Conservation (phyloP, 108 stramenopile genomes). For the Craspedostauros australis region DNA sequence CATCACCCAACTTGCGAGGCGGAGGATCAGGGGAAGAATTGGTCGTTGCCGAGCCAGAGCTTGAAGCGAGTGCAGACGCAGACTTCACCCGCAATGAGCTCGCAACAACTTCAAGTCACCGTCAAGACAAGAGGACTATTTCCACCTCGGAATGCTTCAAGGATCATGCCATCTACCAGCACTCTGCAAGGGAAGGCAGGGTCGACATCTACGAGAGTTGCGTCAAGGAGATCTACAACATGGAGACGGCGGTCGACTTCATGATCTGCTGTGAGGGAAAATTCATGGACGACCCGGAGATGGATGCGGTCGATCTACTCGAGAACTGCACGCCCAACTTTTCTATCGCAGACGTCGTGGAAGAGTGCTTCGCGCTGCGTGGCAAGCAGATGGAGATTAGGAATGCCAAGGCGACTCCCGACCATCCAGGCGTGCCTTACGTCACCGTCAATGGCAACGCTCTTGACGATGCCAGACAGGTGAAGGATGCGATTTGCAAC, state of each 20-base stretch:
- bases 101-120: too few relatives aligned
- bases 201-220: constrained; percentile 32
- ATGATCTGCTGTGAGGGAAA: constrained; percentile 21
- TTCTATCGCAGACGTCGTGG: neutral
- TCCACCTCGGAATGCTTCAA: constrained; percentile 31
- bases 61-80: too few relatives aligned
- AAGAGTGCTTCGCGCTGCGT: constrained; percentile 10
- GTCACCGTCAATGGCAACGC: constrained; percentile 23
- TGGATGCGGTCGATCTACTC: constrained; percentile 4
- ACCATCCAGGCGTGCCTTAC: constrained; percentile 29
- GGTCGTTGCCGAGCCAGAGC: too few relatives aligned
- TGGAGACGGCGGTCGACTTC: constrained; percentile 24
- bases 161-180: constrained; percentile 21
- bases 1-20: neutral
- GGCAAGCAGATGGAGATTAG: constrained; percentile 16
- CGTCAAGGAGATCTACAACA: constrained; percentile 7
- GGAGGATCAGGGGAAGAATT: neutral
- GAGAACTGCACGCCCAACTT: neutral
- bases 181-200: constrained; percentile 18
- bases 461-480: constrained; percentile 2
- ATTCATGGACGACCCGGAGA: constrained; percentile 13
- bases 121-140: too few relatives aligned
- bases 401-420: constrained; percentile 25
- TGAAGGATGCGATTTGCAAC: constrained; percentile 11
- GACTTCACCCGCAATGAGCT: too few relatives aligned